Conservation (phyloP, 345 rosid genomes). For the Brassica rapa region DNA sequence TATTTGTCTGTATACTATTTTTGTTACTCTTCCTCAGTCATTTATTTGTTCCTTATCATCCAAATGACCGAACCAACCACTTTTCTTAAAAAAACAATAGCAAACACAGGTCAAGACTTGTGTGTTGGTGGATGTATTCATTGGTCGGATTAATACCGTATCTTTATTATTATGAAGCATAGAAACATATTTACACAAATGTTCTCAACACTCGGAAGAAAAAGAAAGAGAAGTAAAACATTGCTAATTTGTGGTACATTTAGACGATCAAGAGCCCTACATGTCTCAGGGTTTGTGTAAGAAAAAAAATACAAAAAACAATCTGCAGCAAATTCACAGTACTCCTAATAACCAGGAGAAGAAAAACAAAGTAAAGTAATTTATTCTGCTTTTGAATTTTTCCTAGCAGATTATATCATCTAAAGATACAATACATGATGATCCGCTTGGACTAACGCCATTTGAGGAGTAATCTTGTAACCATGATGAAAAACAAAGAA, state of each 20-base stretch:
- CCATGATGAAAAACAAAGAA: conserved; percentile 26
- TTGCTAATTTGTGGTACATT: conserved; percentile 14
- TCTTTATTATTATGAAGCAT: conserved; percentile 26
- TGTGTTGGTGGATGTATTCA: conserved; percentile 3
- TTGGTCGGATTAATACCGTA: conserved; percentile 1
- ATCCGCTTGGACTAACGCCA: background rate
- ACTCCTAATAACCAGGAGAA: conserved; percentile 20
- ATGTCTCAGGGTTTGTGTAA: conserved; percentile 24
- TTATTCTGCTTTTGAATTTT: background rate
- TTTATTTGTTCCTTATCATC: conserved; percentile 13
- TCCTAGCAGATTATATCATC: background rate
- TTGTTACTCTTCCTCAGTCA: conserved; percentile 11
- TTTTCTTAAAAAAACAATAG: background rate
- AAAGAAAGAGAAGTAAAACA: conserved; percentile 25
- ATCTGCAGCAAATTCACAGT: conserved; percentile 18
- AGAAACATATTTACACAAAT: conserved; percentile 28
- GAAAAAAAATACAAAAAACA: conserved; percentile 9
- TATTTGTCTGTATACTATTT: conserved; percentile 15
- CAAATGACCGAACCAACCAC: background rate
- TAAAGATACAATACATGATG: conserved; percentile 30
- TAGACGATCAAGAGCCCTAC: conserved; percentile 31
- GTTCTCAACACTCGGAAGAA: conserved; percentile 7
- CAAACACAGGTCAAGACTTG: background rate
- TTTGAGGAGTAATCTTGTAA: background rate
- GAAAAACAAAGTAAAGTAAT: background rate